A percentile compares a stretch with the other conserved stretches of the same genome.
phyloP scores from a whole-genome alignment of 345 rosid genomes.

The Gossypium turneri region DNA sequence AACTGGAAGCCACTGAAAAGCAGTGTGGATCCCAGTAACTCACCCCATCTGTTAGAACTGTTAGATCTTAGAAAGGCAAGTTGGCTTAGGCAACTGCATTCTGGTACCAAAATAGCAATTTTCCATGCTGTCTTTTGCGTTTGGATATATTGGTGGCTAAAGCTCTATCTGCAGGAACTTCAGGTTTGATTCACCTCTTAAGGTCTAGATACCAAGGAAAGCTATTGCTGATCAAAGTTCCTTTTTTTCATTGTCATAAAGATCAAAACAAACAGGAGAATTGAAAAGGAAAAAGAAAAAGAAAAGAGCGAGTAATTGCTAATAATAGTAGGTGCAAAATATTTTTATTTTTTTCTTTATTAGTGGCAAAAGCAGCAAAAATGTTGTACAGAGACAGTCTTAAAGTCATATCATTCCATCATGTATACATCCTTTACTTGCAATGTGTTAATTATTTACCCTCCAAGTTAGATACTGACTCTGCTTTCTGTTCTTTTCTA shows the following conservation, averaged over 20 bases:
- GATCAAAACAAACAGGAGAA: neutral
- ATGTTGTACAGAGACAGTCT: constrained; percentile 17
- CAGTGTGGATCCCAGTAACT: constrained; percentile 24
- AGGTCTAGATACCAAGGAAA: neutral
- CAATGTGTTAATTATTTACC: neutral
- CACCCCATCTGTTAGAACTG: neutral
- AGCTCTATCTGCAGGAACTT: neutral
- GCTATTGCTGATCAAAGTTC: neutral
- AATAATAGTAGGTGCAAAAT: constrained; percentile 10
- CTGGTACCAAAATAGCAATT: neutral
- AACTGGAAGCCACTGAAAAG: constrained; percentile 33
- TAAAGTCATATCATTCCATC: neutral
- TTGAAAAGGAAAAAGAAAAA: neutral
- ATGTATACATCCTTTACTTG: neutral
- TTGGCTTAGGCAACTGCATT: neutral
- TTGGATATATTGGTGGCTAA: constrained; percentile 3
- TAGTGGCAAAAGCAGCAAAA: neutral
- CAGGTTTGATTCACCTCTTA: neutral
- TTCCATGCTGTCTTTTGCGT: constrained; percentile 1
- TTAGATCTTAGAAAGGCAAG: neutral
- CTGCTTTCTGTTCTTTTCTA: neutral
- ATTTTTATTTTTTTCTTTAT: neutral
- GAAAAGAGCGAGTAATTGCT: neutral
- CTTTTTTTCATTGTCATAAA: neutral
- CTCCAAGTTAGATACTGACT: neutral